phyloP scores from a whole-genome alignment of 345 rosid genomes.

The Syzygium aromaticum region DNA sequence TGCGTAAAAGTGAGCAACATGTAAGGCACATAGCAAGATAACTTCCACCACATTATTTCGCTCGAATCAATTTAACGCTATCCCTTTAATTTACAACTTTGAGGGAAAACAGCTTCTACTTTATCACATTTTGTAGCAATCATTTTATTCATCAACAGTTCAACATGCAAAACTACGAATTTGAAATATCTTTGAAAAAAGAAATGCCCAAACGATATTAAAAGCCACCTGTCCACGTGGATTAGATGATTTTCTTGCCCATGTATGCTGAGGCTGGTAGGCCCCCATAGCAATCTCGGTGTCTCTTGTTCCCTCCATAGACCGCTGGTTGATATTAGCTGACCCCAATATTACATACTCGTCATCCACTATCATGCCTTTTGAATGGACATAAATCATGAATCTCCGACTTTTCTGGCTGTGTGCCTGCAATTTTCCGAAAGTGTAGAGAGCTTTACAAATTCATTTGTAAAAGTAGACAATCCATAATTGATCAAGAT shows the following conservation, averaged over 20 bases:
- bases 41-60: background rate
- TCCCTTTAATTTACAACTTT: background rate
- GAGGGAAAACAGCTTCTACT: background rate
- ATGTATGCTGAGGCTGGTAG: constrained; percentile 88
- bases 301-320: constrained; percentile 95
- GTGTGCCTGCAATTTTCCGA: constrained; percentile 32
- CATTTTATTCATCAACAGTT: background rate
- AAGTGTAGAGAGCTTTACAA: background rate
- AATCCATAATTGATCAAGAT: background rate
- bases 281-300: constrained; percentile 99
- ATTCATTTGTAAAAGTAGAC: background rate
- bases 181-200: background rate
- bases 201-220: background rate
- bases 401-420: constrained; percentile 61
- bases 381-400: constrained; percentile 95
- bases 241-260: constrained; percentile 49
- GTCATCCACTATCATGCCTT: constrained; percentile 95
- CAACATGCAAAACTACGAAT: background rate
- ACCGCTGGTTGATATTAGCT: constrained; percentile 95
- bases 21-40: background rate
- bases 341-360: constrained; percentile 85
- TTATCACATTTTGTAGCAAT: background rate
- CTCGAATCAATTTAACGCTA: background rate
- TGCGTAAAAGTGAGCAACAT: background rate
- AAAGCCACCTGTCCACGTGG: constrained; percentile 75